Evolutionary conservation across 23 red algal species (phyloP).

Genomic region (Gracilaria caudata): DNA sequence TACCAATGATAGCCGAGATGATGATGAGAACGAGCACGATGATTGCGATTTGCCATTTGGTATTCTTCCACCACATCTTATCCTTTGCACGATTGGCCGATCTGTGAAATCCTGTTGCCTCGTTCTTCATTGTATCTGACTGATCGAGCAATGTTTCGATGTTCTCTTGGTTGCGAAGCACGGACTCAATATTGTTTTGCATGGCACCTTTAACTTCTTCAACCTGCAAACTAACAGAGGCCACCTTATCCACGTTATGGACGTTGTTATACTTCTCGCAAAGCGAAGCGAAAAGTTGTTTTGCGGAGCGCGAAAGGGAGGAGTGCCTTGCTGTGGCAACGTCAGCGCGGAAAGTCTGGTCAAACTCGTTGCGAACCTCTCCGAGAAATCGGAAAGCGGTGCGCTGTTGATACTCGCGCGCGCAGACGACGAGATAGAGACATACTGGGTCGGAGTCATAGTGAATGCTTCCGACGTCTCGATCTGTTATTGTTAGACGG

Average conservation of each 20-base stretch:
- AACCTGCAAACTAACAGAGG: conserved; percentile 78
- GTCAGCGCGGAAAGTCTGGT: conserved; percentile 57
- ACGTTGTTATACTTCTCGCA: conserved; percentile 70
- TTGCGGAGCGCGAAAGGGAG: conserved; percentile 51
- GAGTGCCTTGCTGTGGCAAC: conserved; percentile 56
- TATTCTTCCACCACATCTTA: conserved; percentile 92
- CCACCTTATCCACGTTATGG: conserved; percentile 76
- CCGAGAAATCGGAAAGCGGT: conserved; percentile 84
- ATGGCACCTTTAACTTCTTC: conserved; percentile 92
- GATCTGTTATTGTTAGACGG: conserved; percentile 87
- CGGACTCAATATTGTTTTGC: conserved; percentile 86
- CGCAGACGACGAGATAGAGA: conserved; percentile 75
- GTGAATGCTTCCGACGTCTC: conserved; percentile 83
- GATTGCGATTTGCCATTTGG: conserved; percentile 71
- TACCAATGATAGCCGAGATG: conserved; percentile 61
- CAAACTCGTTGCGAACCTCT: conserved; percentile 78
- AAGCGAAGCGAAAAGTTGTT: conserved; percentile 57
- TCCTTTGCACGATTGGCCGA: conserved; percentile 78
- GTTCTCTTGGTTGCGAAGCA: conserved; percentile 83
- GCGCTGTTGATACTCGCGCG: conserved; percentile 82
- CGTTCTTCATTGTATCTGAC: conserved; percentile 85
- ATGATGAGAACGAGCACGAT: conserved; percentile 66
- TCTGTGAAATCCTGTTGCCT: conserved; percentile 82
- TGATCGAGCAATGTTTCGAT: conserved; percentile 82
- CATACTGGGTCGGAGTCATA: conserved; percentile 81